Conservation (phyloP, 2,329 filamentous ascomycete genomes). For the Lecanicillium sp. region DNA sequence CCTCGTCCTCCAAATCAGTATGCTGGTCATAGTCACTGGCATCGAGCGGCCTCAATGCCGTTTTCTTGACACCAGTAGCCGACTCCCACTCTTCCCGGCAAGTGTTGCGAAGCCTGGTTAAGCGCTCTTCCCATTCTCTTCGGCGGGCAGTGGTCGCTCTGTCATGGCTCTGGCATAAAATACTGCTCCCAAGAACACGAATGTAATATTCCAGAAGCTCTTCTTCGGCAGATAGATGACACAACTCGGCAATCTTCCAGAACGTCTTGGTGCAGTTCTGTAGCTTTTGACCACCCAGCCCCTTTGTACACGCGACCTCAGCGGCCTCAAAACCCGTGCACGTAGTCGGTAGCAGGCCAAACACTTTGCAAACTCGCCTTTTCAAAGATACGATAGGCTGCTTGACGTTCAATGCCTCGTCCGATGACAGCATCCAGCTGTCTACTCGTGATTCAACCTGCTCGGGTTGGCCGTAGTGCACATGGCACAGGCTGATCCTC, state of each 20-base stretch:
- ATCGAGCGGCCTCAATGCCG: too few relatives aligned
- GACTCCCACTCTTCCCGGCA: too few relatives aligned
- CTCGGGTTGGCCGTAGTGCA: slow-evolving; percentile 2
- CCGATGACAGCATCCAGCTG: not conserved
- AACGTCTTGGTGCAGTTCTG: not conserved
- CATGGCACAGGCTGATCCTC: not conserved
- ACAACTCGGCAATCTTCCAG: too few relatives aligned
- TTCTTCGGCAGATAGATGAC: too few relatives aligned
- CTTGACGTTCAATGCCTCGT: not conserved
- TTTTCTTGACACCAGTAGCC: too few relatives aligned
- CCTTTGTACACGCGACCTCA: not conserved
- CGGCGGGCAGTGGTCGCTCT: too few relatives aligned
- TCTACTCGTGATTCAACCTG: not conserved
- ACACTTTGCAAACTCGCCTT: not conserved
- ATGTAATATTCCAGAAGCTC: too few relatives aligned
- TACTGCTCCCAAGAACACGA: too few relatives aligned
- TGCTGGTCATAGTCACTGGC: too few relatives aligned
- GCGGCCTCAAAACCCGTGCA: not conserved
- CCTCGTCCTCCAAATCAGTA: slow-evolving; percentile 1
- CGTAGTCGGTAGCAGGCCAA: not conserved
- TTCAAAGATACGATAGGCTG: not conserved
- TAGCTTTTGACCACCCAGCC: not conserved
- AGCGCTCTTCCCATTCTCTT: too few relatives aligned
- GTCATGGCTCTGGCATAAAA: too few relatives aligned
- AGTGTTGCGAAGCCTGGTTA: too few relatives aligned